A percentile compares a stretch with the other conserved stretches of the same genome.
Evolutionary conservation across 495 filamentous ascomycete genomes (phyloP).

Genomic region (Aspergillus sclerotiicarbonarius): DNA sequence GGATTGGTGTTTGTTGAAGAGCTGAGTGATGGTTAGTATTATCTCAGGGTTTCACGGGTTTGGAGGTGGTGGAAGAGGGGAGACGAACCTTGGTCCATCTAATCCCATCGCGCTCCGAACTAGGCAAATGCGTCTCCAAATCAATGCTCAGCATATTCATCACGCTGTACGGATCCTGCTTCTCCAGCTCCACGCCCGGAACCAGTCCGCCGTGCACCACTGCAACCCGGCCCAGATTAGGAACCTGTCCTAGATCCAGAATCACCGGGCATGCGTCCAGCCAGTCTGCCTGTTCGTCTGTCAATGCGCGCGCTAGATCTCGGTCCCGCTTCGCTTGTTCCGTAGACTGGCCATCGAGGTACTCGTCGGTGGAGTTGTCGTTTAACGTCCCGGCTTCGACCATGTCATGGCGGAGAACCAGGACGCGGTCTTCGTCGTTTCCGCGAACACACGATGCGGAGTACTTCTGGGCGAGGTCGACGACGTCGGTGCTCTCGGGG

Average conservation of each 20-base stretch:
- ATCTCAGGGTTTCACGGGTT: not conserved
- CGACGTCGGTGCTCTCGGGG: conserved; percentile 75
- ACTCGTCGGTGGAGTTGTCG: conserved; percentile 11
- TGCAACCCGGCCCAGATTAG: conserved; percentile 55
- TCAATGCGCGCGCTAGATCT: conserved; percentile 51
- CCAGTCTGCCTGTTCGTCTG: conserved; percentile 65
- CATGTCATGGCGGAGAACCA: conserved; percentile 52
- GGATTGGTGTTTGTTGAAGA: conserved; percentile 59
- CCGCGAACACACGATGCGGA: conserved; percentile 80
- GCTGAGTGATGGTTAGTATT: conserved; percentile 22
- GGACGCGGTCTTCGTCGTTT: conserved; percentile 87
- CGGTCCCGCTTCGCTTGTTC: conserved; percentile 36
- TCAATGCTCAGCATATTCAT: conserved; percentile 93
- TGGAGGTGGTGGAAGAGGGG: not conserved
- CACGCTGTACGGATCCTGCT: conserved; percentile 73
- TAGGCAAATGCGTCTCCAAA: conserved; percentile 58
- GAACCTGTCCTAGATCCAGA: conserved; percentile 61
- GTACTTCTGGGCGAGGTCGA: conserved; percentile 67
- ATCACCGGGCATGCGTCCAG: conserved; percentile 71
- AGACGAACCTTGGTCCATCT: conserved; percentile 65
- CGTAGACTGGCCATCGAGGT: conserved; percentile 16
- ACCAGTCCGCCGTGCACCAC: conserved; percentile 86
- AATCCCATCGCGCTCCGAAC: conserved; percentile 52
- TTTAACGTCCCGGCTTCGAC: conserved; percentile 17
- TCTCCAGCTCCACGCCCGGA: conserved; percentile 65